Evolutionary conservation across 2,329 filamentous ascomycete species (phyloP), one percentile per base, ranked within the genome.

Genomic region (Paramyrothecium sp.): DNA sequence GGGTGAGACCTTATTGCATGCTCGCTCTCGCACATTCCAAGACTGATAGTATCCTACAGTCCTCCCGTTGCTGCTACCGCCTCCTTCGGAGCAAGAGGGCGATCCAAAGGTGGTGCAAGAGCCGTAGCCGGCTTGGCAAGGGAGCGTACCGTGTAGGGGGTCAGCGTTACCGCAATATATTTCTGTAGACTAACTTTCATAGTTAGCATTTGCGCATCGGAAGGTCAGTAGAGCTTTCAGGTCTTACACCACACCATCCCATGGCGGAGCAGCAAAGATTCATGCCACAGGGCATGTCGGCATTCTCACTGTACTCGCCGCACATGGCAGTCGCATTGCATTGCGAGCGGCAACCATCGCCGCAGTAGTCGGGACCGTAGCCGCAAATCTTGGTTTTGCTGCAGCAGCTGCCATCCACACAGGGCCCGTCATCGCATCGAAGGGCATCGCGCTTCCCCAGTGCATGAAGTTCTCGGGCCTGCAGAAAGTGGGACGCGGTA

Each of bases 111-210:
- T 55, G 1, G 48, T 16, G 33, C 54, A 77, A 2, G 54, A 61
- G 7, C 75, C 74, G 60, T 68, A 75, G n/a, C 67, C 69, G 53
- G 61, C 16, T 41, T 75, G 73, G 53, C 72, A 76, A 17, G 69
- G 65, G 7, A 44, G 38, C 13, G 38, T 44, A 3, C 38, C 38
- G n/a, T 44, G 38, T 17, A 44, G 13, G 7, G 38, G 38, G n/a
- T 44, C 38, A 16, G 38, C 38, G 13, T 44, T 44, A 16, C n/a
- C 13, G 13, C 38, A 44, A 19, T 44, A 44, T 16, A 44, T 19
- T 44, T 44, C 38, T 19, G 38, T 44, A 19, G 38, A 16, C n/a
- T 16, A 16, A 44, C 5, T 17, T 16, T 19, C 13, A 3, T 16
- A 44, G 38, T 19, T 17, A 44, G 69, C 10, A 30, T 30, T 30